Evolutionary conservation across 2,329 filamentous ascomycete species (phyloP).

Genomic region (Cladosporium phlei): DNA sequence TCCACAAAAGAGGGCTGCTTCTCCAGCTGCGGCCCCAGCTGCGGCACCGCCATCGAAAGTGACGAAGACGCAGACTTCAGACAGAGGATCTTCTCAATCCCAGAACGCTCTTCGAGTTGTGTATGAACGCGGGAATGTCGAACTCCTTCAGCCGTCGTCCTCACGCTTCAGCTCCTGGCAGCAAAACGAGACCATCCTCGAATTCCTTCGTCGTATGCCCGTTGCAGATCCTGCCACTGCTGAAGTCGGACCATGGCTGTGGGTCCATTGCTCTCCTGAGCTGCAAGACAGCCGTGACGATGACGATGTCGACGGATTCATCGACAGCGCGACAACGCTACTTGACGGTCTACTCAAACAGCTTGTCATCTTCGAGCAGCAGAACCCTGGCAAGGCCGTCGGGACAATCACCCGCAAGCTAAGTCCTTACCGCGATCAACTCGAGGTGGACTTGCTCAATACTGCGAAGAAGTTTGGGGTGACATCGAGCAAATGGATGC

Average conservation of each 20-base stretch:
- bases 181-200: conserved; percentile 56
- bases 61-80: too few species aligned
- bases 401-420: conserved; percentile 37
- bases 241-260: conserved; percentile 62
- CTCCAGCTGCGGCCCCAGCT: too few species aligned
- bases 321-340: conserved; percentile 51
- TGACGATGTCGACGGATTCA: conserved; percentile 47
- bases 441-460: conserved; percentile 54
- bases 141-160: too few species aligned
- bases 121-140: too few species aligned
- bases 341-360: conserved; percentile 46
- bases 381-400: conserved; percentile 46
- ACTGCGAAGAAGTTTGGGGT: conserved; percentile 58
- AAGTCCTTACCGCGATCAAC: conserved; percentile 36
- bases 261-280: conserved; percentile 55
- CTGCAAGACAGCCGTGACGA: conserved; percentile 37
- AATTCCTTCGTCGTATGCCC: conserved; percentile 65
- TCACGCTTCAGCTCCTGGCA: conserved; percentile 54
- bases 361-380: conserved; percentile 47
- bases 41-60: too few species aligned
- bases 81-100: too few species aligned
- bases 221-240: conserved; percentile 56
- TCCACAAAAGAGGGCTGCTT: too few species aligned
- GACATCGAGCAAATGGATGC: conserved; percentile 72
- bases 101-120: too few species aligned